phyloP scores from a whole-genome alignment of 164 flowering plant species.

The Saururus chinensis region DNA sequence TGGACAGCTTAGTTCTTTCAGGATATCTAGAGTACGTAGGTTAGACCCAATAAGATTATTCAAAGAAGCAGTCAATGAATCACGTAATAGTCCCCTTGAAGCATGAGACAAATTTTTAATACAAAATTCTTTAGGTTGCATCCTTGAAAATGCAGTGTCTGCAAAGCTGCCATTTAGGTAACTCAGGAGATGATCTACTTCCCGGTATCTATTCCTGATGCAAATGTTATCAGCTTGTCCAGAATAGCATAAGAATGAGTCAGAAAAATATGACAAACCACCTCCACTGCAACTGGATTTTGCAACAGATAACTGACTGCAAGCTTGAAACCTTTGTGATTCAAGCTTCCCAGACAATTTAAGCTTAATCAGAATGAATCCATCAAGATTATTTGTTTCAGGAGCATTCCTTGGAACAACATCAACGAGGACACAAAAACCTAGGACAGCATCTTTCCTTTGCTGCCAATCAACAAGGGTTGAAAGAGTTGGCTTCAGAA shows the following conservation, averaged over 20 bases:
- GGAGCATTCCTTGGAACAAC: constrained; percentile 12
- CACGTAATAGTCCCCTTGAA: constrained; percentile 22
- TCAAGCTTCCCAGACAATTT: constrained; percentile 72
- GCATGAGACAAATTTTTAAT: constrained; percentile 14
- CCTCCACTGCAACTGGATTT: constrained; percentile 13
- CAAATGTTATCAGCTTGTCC: constrained; percentile 29
- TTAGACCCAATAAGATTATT: constrained; percentile 18
- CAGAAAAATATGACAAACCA: constrained; percentile 8
- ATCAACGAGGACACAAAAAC: constrained; percentile 45
- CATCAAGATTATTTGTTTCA: constrained; percentile 22
- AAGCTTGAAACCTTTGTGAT: constrained; percentile 47
- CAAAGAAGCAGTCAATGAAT: constrained; percentile 38
- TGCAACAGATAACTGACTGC: constrained; percentile 22
- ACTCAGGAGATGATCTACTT: neutral
- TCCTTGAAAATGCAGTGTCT: neutral
- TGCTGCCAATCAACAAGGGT: constrained; percentile 52
- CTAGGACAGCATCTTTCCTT: constrained; percentile 46
- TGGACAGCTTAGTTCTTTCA: constrained; percentile 35
- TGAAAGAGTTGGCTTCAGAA: constrained; percentile 36
- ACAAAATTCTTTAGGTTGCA: neutral
- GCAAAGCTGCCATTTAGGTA: constrained; percentile 1
- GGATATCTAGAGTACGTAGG: constrained; percentile 19
- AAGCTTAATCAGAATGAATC: constrained; percentile 58
- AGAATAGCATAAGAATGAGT: constrained; percentile 14
- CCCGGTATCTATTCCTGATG: constrained; percentile 24